phyloP scores from a whole-genome alignment of 371 early-diverging fungal species.

The Mucor saturninus region DNA sequence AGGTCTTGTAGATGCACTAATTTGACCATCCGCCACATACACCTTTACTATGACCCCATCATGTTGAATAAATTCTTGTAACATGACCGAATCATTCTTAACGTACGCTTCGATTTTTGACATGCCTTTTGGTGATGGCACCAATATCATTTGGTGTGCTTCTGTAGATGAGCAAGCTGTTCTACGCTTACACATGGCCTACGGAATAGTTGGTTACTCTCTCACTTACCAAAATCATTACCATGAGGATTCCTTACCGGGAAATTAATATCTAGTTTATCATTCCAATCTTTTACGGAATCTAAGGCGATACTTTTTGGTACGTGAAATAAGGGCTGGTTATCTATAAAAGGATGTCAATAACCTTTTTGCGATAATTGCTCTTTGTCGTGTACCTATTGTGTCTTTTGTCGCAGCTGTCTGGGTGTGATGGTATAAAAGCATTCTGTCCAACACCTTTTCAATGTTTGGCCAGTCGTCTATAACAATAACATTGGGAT shows the following conservation, averaged over 20 bases:
- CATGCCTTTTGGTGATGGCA: slow-evolving; percentile 36
- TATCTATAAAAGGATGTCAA: slow-evolving; percentile 6
- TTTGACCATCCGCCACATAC: slow-evolving; percentile 49
- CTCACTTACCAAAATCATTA: neutral
- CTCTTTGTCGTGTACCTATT: slow-evolving; percentile 15
- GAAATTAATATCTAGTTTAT: slow-evolving; percentile 29
- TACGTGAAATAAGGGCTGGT: slow-evolving; percentile 32
- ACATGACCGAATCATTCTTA: slow-evolving; percentile 37
- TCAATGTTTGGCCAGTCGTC: slow-evolving; percentile 48
- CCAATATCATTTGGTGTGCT: slow-evolving; percentile 52
- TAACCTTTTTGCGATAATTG: neutral
- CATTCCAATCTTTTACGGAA: slow-evolving; percentile 20
- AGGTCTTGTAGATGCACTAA: slow-evolving; percentile 43
- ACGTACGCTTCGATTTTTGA: slow-evolving; percentile 21
- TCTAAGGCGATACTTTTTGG: slow-evolving; percentile 30
- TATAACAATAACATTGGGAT: slow-evolving; percentile 41
- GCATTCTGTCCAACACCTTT: slow-evolving; percentile 41
- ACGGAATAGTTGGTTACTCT: neutral
- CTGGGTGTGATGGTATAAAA: slow-evolving; percentile 29
- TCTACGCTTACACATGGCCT: slow-evolving; percentile 51
- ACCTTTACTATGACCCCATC: slow-evolving; percentile 55
- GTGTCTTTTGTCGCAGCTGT: slow-evolving; percentile 11
- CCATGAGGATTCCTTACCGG: slow-evolving; percentile 29
- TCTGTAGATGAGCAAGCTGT: slow-evolving; percentile 50
- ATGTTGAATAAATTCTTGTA: slow-evolving; percentile 57